phyloP scores from a whole-genome alignment of 2,329 filamentous ascomycete genomes.

The Magnaporthales sp. region DNA sequence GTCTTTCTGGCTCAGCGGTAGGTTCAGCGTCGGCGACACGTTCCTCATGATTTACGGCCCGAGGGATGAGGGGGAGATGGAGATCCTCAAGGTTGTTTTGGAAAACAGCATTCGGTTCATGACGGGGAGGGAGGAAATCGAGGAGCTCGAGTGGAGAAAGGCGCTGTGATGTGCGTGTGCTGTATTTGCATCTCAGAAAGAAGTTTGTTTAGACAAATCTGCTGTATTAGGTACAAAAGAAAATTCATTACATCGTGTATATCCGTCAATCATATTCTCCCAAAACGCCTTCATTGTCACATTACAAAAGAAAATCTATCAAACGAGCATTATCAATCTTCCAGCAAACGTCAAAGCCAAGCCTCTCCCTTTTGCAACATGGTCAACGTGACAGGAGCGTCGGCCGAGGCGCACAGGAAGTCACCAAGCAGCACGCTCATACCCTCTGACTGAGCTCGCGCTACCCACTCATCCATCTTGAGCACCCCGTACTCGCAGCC shows the following conservation, averaged over 20 bases:
- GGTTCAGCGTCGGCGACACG: slow-evolving; percentile 12
- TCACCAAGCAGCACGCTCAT: slow-evolving; percentile 8
- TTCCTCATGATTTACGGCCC: slow-evolving; percentile 33
- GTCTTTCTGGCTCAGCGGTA: not conserved
- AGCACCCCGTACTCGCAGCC: slow-evolving; percentile 1
- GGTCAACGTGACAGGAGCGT: slow-evolving; percentile 1
- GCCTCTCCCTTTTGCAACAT: slow-evolving; percentile 4
- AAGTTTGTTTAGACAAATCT: too few species aligned
- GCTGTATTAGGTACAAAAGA: too few species aligned
- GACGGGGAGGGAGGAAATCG: not conserved
- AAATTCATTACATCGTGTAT: too few species aligned
- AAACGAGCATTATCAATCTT: not conserved
- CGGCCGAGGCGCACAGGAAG: slow-evolving; percentile 7
- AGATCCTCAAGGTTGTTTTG: slow-evolving; percentile 16
- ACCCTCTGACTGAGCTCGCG: slow-evolving; percentile 5
- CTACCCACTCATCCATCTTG: slow-evolving; percentile 9
- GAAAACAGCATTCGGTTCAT: not conserved
- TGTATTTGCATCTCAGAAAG: too few species aligned
- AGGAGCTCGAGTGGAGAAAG: not conserved
- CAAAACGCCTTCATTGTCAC: too few species aligned
- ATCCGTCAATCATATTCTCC: too few species aligned
- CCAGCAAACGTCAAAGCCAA: slow-evolving; percentile 3
- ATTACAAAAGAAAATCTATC: too few species aligned
- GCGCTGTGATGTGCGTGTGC: not conserved
- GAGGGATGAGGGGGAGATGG: slow-evolving; percentile 24